phyloP scores from a whole-genome alignment of 2,329 filamentous ascomycete species.

The Penicillium sp. region DNA sequence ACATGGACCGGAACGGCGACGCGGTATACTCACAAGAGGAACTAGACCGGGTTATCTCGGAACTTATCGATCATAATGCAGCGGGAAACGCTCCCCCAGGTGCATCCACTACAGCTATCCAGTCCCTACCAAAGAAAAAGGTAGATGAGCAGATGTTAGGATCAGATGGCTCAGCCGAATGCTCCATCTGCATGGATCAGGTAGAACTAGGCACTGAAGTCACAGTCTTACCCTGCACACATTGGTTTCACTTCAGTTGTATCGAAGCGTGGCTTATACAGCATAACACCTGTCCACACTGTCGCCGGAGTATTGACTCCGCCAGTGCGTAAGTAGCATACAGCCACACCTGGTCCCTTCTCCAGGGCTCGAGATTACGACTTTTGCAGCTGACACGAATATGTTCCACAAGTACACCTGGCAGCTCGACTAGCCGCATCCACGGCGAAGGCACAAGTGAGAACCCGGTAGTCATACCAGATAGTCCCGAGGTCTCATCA shows the following conservation, averaged over 20 bases:
- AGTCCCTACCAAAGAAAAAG: slow-evolving; percentile 68
- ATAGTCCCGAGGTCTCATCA: slow-evolving; percentile 16
- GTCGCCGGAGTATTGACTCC: slow-evolving; percentile 40
- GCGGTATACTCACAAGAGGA: slow-evolving; percentile 89
- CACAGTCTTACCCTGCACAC: slow-evolving; percentile 77
- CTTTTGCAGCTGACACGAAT: slow-evolving; percentile 4
- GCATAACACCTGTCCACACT: slow-evolving; percentile 84
- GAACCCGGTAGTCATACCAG: slow-evolving; percentile 13
- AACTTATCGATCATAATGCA: slow-evolving; percentile 78
- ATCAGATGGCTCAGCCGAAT: slow-evolving; percentile 70
- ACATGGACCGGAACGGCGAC: slow-evolving; percentile 62
- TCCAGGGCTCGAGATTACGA: background rate
- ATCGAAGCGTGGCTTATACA: slow-evolving; percentile 81
- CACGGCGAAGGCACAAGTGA: slow-evolving; percentile 20
- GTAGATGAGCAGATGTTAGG: slow-evolving; percentile 70
- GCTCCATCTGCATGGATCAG: slow-evolving; percentile 92
- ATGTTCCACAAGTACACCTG: slow-evolving; percentile 14
- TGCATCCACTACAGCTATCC: slow-evolving; percentile 73
- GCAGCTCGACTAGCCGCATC: background rate
- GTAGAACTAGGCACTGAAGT: slow-evolving; percentile 73
- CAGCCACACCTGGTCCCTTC: background rate
- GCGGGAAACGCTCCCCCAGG: slow-evolving; percentile 78
- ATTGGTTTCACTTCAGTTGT: slow-evolving; percentile 90
- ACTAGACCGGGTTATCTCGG: slow-evolving; percentile 81
- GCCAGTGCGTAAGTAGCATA: background rate